Evolutionary conservation across 768 basidiomycete species (phyloP).

Genomic region (Fomitopsis serialis): DNA sequence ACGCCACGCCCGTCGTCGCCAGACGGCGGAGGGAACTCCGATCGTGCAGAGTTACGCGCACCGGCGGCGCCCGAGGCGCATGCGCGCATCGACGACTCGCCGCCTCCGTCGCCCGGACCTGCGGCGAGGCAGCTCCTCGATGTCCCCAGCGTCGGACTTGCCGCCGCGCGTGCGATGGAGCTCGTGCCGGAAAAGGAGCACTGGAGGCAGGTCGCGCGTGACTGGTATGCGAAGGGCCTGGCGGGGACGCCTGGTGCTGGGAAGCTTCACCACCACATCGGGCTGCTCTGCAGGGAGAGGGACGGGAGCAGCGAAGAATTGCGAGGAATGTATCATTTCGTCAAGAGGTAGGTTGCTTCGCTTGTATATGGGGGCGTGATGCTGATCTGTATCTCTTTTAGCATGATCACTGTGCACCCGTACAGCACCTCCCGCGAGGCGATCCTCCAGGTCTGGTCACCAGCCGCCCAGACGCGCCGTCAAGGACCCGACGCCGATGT

Average conservation of each 20-base stretch:
- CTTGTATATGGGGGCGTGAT: background rate
- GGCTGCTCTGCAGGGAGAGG: constrained; percentile 78
- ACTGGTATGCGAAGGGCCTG: constrained; percentile 90
- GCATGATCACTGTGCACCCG: constrained; percentile 88
- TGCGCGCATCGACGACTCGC: constrained; percentile 25
- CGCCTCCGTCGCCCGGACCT: constrained; percentile 17
- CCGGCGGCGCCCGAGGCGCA: constrained; percentile 13
- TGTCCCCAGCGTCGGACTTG: constrained; percentile 74
- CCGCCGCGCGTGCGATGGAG: constrained; percentile 75
- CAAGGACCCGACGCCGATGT: constrained; percentile 68
- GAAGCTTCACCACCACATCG: constrained; percentile 91
- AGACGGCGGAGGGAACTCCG: constrained; percentile 1
- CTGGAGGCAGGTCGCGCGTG: constrained; percentile 84
- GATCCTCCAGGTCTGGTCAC: constrained; percentile 83
- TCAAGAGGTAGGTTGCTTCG: constrained; percentile 70
- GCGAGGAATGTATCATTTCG: constrained; percentile 86
- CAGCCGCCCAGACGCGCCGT: constrained; percentile 64
- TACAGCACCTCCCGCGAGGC: constrained; percentile 88
- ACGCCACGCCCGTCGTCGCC: constrained; percentile 10
- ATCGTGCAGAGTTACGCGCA: constrained; percentile 14
- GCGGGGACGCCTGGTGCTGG: constrained; percentile 91
- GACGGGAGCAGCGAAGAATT: constrained; percentile 86
- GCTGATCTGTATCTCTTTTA: constrained; percentile 25
- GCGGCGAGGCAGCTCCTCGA: constrained; percentile 8
- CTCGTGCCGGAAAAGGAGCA: constrained; percentile 89